Conservation (phyloP, 2,329 filamentous ascomycete genomes). For the Pseudocercospora fuligena region DNA sequence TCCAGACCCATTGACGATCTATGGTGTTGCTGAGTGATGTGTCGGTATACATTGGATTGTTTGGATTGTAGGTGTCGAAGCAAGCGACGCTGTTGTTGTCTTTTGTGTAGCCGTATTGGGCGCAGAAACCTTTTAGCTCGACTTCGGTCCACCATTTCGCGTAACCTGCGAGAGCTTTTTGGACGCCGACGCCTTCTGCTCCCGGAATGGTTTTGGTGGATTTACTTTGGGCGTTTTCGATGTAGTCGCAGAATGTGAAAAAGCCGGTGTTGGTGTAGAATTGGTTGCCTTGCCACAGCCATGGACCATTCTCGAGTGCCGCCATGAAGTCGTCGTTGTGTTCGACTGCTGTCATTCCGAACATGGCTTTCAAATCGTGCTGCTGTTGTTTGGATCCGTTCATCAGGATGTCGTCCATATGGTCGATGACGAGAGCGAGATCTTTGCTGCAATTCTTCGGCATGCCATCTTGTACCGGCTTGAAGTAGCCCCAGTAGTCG, state of each 20-base stretch:
- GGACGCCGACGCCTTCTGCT: constrained; percentile 57
- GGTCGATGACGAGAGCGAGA: constrained; percentile 56
- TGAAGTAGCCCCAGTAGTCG: constrained; percentile 65
- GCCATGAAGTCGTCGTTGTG: constrained; percentile 60
- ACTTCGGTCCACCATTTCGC: constrained; percentile 57
- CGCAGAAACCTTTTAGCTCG: constrained; percentile 55
- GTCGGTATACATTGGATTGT: constrained; percentile 58
- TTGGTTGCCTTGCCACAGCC: constrained; percentile 61
- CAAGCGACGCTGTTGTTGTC: constrained; percentile 53
- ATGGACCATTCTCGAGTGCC: constrained; percentile 61
- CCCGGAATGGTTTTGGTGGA: constrained; percentile 25
- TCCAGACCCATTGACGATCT: constrained; percentile 64
- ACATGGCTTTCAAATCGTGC: constrained; percentile 55
- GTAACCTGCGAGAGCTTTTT: constrained; percentile 59
- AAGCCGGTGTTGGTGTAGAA: constrained; percentile 53
- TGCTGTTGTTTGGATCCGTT: constrained; percentile 41
- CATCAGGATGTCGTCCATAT: constrained; percentile 49
- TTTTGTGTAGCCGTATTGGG: constrained; percentile 44
- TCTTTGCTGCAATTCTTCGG: constrained; percentile 63
- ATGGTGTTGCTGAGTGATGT: constrained; percentile 50
- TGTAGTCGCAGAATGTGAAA: constrained; percentile 51
- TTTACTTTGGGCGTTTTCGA: constrained; percentile 35
- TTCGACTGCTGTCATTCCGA: constrained; percentile 57
- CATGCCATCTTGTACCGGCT: constrained; percentile 62
- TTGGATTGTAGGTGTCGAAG: constrained; percentile 58